Base-by-base conservation (phyloP, 805 yeast species). In the Komagataella kurtzmanii region DNA sequence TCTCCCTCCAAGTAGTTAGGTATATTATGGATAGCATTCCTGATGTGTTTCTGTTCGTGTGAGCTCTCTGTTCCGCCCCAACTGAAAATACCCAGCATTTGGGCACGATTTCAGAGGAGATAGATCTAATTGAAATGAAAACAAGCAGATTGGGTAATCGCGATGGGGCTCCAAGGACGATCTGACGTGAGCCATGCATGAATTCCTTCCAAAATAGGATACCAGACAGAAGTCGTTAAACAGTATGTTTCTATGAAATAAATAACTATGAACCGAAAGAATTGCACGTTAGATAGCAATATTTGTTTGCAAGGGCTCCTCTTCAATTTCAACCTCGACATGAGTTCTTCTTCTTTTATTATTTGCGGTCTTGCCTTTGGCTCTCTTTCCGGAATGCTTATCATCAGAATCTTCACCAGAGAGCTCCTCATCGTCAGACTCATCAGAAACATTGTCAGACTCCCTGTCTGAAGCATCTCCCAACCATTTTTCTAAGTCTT, bases 401-500 rank as follows among this genome's bases (percentile, higher is more conserved):
- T 55, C 59, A 17, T 54, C 55, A 21, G 57, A 58, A 30, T 30
- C 40, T 6, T 30, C 40, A 30, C 40, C 40, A 30, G 40, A 30
- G 14, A 30, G 40, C 6, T 55, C 61, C 14, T 60, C 64, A n/a
- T 62, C 69, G 10, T 63, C 64, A 24, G 61, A 65, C 17, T 57
- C 62, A 14, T 68, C 76, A 3, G 67, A 72, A 36, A 65, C 73
- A 50, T 65, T 67, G 53, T 72, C 61, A 54, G 60, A 60, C 43
- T 62, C 65, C 45, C 60, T 65, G 49, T 65, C 70, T 44, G 62
- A 60, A 45, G 55, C 57, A 44, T 57, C 60, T n/a, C 69, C 87
- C 51, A 85, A 71, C 97, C 97, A 91, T 67, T 80, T 83, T 67
- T 90, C 93, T 57, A 90, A 72, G 60, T 91, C 97, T 70, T 90